Conservation (phyloP, 352 stramenopile genomes). For the Thalassiosira hispida region DNA sequence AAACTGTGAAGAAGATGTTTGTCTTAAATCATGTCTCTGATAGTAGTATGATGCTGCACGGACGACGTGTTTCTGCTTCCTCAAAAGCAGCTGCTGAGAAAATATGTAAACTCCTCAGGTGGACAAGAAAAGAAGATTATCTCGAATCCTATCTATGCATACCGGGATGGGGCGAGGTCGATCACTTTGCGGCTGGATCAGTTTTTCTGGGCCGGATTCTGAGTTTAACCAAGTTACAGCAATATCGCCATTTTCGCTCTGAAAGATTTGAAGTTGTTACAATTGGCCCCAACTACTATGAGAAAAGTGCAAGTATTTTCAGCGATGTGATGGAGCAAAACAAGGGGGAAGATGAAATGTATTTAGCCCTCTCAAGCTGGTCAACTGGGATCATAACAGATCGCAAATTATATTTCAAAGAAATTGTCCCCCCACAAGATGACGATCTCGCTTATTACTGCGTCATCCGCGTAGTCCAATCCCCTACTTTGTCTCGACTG, state of each 20-base stretch:
- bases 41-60: conserved; percentile 28
- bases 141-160: conserved; percentile 72
- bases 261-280: conserved; percentile 77
- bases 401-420: conserved; percentile 66
- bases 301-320: conserved; percentile 64
- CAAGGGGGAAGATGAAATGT: conserved; percentile 69
- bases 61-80: conserved; percentile 47
- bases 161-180: conserved; percentile 59
- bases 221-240: conserved; percentile 60
- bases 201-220: conserved; percentile 68
- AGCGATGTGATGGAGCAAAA: conserved; percentile 69
- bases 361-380: conserved; percentile 61
- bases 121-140: conserved; percentile 74
- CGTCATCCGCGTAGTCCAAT: conserved; percentile 50
- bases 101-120: conserved; percentile 74
- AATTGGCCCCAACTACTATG: conserved; percentile 34
- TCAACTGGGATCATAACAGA: conserved; percentile 64
- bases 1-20: conserved; percentile 78
- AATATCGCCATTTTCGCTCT: conserved; percentile 74
- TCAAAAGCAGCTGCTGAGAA: conserved; percentile 56
- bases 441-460: conserved; percentile 73
- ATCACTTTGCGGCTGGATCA: conserved; percentile 56
- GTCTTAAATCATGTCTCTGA: conserved; percentile 50
- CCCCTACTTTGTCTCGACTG: conserved; percentile 27
- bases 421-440: conserved; percentile 35